Base-by-base conservation (phyloP, 1,139 yeast species). In the Pichia sp. region DNA sequence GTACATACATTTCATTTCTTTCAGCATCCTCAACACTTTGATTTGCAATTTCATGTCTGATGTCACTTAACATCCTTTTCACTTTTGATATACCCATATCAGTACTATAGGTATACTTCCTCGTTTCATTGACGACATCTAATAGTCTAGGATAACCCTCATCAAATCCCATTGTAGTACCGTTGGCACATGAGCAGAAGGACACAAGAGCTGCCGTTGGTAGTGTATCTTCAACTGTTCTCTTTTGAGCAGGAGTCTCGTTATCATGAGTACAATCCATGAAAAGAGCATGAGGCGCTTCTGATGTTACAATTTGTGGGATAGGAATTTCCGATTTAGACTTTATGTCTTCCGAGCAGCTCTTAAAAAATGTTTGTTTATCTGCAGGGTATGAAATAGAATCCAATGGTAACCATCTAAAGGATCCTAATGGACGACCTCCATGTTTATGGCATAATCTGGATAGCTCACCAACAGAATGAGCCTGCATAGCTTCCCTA, bases 211-310 rank as follows among this genome's bases (percentile, higher is more conserved):
- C 98, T 4, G 96, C 96, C 52, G 83, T 91, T 12, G 96, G 95
- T 38, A 91, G 68, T 0, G 97, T 88, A 56, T 91, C 98, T 59
- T 89, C 96, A 1, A 86, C 82, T 0, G 96, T 88, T 58, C 97
- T 75, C 63, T 84, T 86, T 54, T 89, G 94, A 33, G 72, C 72
- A 3, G 97, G 95, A 30, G 79, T 81, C 61, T 86, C 93, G 56
- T 91, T 91, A 61, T 91, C 98, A 61, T 91, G 98, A 3, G 97
- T 89, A 56, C 96, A 89, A 60, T 91, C 98, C 96, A 91, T 89
- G 55, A 91, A 84, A 53, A 91, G 68, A 0, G 97, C 96, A 62
- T 88, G 97, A 4, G 95, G 95, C 12, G 80, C 78, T 34, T 80
- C 74, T 8, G 78, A 68, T 1, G 78, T 70, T 40, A 85, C 70